These are phyloP conservation scores for Coprinopsis marcescibilis DNA, from an alignment of 768 basidiomycete species.

Conservation along the genomic window DNA sequence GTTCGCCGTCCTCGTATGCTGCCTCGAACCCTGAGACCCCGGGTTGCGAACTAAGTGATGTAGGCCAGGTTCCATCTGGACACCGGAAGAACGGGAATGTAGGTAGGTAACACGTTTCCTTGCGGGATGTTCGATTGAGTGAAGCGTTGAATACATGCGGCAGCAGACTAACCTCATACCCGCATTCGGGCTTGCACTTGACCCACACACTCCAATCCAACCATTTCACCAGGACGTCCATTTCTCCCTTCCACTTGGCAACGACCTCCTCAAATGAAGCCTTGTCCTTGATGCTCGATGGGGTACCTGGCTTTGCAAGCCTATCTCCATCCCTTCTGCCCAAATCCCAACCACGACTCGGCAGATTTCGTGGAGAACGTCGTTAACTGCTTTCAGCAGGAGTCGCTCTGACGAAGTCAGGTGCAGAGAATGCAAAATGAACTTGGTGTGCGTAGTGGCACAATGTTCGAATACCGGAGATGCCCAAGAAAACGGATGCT, in stretches of 20 bases:
- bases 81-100: constrained; percentile 33
- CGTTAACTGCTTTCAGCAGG: constrained; percentile 25
- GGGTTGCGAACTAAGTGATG: background rate
- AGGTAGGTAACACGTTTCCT: constrained; percentile 40
- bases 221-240: constrained; percentile 39
- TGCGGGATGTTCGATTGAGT: background rate
- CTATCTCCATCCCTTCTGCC: constrained; percentile 3
- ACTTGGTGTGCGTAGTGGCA: constrained; percentile 26
- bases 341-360: constrained; percentile 30
- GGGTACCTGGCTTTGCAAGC: background rate
- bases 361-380: constrained; percentile 40
- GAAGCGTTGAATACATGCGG: background rate
- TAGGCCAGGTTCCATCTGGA: background rate
- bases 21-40: background rate
- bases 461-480: constrained; percentile 10
- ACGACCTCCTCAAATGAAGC: too few relatives aligned
- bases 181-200: constrained; percentile 40
- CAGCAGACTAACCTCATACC: constrained; percentile 31
- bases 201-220: constrained; percentile 49
- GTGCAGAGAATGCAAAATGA: constrained; percentile 9
- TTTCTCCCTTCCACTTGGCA: constrained; percentile 41
- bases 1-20: background rate
- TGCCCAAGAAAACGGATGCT: constrained; percentile 25
- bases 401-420: constrained; percentile 27
- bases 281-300: too few relatives aligned